Evolutionary conservation across 176 grass and related monocot genomes (phyloP).

Genomic region (Zea mays): DNA sequence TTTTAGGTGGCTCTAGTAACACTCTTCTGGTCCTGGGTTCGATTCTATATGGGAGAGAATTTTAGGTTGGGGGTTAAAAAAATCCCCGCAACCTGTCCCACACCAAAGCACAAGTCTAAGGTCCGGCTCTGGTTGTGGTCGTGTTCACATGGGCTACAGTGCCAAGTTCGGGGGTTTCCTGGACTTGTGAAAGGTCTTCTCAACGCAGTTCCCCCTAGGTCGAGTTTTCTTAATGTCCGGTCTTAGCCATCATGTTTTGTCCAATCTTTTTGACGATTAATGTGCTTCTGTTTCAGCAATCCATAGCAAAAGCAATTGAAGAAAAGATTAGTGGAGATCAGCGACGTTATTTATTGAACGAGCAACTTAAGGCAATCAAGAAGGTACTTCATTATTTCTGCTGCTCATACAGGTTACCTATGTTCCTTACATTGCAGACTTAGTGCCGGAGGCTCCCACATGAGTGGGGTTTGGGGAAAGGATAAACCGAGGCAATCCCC

Average conservation of each 20-base stretch:
- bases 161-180: not conserved
- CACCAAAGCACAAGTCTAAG: not conserved
- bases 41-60: not conserved
- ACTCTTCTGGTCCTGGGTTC: not conserved
- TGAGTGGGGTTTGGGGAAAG: no score
- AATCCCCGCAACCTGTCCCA: not conserved
- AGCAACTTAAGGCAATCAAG: conserved; percentile 99
- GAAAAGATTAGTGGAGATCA: conserved; percentile 99
- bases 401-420: conserved; percentile 18
- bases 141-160: not conserved
- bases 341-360: conserved; percentile 92
- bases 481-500: no score
- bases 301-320: conserved; percentile 99
- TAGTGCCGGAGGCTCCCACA: no score
- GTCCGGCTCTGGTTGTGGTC: not conserved
- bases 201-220: not conserved
- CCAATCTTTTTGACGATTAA: conserved; percentile 22
- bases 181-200: not conserved
- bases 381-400: conserved; percentile 59
- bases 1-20: not conserved
- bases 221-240: not conserved
- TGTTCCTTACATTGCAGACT: conserved; percentile 2
- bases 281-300: conserved; percentile 67
- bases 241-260: conserved; percentile 29
- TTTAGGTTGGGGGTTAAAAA: not conserved